Conservation (phyloP, 495 filamentous ascomycete species). For the Neurospora sp. region DNA sequence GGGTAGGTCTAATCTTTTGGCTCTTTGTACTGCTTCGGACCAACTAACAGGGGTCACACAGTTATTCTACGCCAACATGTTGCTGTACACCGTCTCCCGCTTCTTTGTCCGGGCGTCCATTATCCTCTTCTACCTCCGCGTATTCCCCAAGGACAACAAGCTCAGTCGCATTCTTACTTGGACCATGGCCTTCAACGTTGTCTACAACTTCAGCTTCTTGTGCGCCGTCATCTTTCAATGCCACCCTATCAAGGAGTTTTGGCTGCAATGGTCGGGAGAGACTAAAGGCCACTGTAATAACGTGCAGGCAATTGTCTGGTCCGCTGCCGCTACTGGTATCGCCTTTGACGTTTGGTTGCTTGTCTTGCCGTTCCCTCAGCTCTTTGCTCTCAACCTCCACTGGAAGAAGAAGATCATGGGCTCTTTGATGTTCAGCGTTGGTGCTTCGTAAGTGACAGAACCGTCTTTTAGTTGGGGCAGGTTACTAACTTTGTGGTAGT, state of each 20-base stretch:
- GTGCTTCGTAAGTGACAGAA: slow-evolving; percentile 21
- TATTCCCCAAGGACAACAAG: slow-evolving; percentile 27
- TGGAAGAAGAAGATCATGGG: slow-evolving; percentile 28
- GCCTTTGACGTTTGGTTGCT: slow-evolving; percentile 28
- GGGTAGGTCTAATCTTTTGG: not conserved
- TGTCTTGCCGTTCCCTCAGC: slow-evolving; percentile 25
- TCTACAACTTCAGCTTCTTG: slow-evolving; percentile 30
- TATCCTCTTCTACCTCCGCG: slow-evolving; percentile 41
- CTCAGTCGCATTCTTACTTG: slow-evolving; percentile 19
- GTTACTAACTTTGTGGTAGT: slow-evolving; percentile 6
- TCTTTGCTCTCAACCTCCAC: slow-evolving; percentile 22
- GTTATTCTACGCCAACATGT: slow-evolving; percentile 18
- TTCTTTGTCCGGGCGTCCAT: slow-evolving; percentile 36
- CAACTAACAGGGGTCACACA: not conserved
- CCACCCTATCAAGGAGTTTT: slow-evolving; percentile 24
- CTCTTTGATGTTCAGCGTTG: slow-evolving; percentile 28
- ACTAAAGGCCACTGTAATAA: slow-evolving; percentile 20
- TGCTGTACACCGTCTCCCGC: slow-evolving; percentile 29
- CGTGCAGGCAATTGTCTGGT: slow-evolving; percentile 18
- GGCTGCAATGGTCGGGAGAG: slow-evolving; percentile 21
- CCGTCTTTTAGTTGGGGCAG: not conserved
- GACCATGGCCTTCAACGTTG: slow-evolving; percentile 22
- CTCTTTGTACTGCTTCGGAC: not conserved
- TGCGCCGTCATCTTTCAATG: slow-evolving; percentile 34
- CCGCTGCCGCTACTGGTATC: slow-evolving; percentile 24